Percentiles rank a stretch among this genome's conserved stretches.
phyloP scores from a whole-genome alignment of 1,139 yeast species.

The Suhomyces yuchorum region DNA sequence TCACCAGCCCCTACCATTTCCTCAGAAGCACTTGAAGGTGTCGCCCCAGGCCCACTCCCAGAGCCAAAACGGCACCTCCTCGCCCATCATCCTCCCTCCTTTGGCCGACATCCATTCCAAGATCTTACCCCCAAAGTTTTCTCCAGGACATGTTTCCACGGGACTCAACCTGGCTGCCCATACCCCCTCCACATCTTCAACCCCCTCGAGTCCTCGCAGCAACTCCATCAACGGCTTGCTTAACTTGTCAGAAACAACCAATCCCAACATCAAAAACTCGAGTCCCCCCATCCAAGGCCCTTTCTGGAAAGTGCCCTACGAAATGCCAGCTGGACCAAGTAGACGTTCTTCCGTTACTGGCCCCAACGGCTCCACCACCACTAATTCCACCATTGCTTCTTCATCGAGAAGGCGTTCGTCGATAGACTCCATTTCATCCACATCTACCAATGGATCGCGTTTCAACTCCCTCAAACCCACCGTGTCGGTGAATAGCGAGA shows the following conservation, averaged over 20 bases:
- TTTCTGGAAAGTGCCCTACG: slow-evolving; percentile 55
- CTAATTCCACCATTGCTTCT: slow-evolving; percentile 6
- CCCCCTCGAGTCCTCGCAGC: slow-evolving; percentile 17
- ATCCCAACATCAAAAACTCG: slow-evolving; percentile 19
- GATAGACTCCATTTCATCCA: slow-evolving; percentile 37
- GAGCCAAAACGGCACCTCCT: slow-evolving; percentile 11
- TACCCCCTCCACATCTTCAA: slow-evolving; percentile 16
- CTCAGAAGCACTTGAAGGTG: slow-evolving; percentile 16
- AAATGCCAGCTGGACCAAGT: slow-evolving; percentile 39
- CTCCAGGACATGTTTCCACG: slow-evolving; percentile 3
- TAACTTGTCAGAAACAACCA: slow-evolving; percentile 18
- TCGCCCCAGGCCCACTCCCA: slow-evolving; percentile 23
- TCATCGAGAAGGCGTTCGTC: slow-evolving; percentile 34
- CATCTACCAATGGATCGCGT: slow-evolving; percentile 36
- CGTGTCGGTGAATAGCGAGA: slow-evolving; percentile 25
- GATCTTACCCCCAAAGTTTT: slow-evolving; percentile 12
- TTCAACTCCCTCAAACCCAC: slow-evolving; percentile 35
- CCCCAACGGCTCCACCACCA: slow-evolving; percentile 2
- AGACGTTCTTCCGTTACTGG: slow-evolving; percentile 13
- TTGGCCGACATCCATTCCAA: slow-evolving; percentile 21
- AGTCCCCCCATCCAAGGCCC: slow-evolving; percentile 49
- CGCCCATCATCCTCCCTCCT: slow-evolving; percentile 33
- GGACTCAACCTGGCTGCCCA: slow-evolving; percentile 15
- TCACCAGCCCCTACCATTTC: slow-evolving; percentile 25
- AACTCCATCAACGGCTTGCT: slow-evolving; percentile 17